phyloP scores from a whole-genome alignment of 805 yeast species.

The Metschnikowia peoriensis region DNA sequence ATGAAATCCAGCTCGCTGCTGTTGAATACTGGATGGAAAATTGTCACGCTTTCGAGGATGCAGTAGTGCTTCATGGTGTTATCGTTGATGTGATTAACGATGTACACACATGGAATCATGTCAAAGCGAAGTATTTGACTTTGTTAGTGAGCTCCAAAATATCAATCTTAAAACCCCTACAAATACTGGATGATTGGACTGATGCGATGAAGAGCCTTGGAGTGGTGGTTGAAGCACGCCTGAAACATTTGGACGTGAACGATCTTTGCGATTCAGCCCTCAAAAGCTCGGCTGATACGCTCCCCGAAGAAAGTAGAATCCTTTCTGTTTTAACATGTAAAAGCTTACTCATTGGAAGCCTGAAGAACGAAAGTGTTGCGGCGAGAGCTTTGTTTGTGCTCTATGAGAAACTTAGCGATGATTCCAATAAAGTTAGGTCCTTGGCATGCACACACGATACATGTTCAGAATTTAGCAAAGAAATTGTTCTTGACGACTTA shows the following conservation, averaged over 20 bases:
- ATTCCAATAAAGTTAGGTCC: conserved; percentile 5
- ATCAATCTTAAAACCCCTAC: neutral
- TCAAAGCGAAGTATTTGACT: neutral
- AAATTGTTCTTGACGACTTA: neutral
- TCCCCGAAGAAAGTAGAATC: conserved; percentile 3
- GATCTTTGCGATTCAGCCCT: neutral
- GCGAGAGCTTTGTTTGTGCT: neutral
- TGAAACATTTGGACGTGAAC: neutral
- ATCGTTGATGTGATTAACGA: neutral
- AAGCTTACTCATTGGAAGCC: neutral
- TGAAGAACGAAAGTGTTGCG: neutral
- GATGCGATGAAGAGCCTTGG: neutral
- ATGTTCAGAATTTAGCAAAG: conserved; percentile 1
- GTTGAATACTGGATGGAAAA: conserved; percentile 4
- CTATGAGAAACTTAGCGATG: conserved; percentile 10
- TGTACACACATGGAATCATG: conserved; percentile 1
- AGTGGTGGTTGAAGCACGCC: conserved; percentile 7
- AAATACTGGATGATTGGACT: neutral
- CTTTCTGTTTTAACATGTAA: conserved; percentile 6
- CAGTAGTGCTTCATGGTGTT: neutral
- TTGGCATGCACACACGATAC: conserved; percentile 4
- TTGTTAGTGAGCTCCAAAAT: neutral
- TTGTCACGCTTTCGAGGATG: neutral
- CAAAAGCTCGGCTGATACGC: conserved; percentile 2
- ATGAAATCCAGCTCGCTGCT: conserved; percentile 10